A percentile compares a stretch with the other conserved stretches of the same genome.
Conservation (phyloP, 1,139 yeast genomes). For the Yamadazyma epiphylla region DNA sequence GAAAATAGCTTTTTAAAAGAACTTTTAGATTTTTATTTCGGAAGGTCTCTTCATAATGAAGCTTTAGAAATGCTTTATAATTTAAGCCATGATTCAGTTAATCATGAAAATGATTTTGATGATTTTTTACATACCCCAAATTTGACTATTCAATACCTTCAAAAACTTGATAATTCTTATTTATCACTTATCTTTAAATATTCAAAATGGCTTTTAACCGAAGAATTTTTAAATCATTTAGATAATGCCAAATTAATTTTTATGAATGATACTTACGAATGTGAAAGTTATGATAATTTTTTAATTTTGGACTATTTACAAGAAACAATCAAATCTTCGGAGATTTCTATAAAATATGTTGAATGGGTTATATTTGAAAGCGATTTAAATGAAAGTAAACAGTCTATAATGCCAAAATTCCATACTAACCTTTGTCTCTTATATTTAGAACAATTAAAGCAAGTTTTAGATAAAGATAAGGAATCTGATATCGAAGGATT, state of each 20-base stretch:
- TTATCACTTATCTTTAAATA: conserved; percentile 57
- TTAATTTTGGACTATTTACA: conserved; percentile 51
- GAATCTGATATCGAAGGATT: conserved; percentile 14
- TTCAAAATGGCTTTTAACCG: conserved; percentile 51
- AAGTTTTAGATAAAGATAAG: conserved; percentile 9
- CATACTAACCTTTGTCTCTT: conserved; percentile 54
- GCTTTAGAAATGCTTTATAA: conserved; percentile 59
- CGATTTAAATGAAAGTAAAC: conserved; percentile 42
- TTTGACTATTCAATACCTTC: conserved; percentile 62
- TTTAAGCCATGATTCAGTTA: conserved; percentile 26
- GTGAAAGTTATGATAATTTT: conserved; percentile 53
- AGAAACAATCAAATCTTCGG: conserved; percentile 19
- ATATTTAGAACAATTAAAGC: conserved; percentile 42
- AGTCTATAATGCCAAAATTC: conserved; percentile 24
- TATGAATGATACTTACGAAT: conserved; percentile 61
- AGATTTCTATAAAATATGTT: conserved; percentile 50
- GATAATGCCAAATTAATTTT: conserved; percentile 52
- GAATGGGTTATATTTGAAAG: conserved; percentile 50
- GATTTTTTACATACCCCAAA: conserved; percentile 38
- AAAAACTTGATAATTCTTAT: conserved; percentile 50
- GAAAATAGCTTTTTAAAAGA: conserved; percentile 56
- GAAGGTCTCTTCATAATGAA: conserved; percentile 57
- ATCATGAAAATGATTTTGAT: conserved; percentile 20
- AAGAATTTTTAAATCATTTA: conserved; percentile 20
- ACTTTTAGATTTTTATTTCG: conserved; percentile 73